These are phyloP conservation scores for Fraxinus greggii DNA, from an alignment of 305 asterid genomes.

Conservation along the genomic window DNA sequence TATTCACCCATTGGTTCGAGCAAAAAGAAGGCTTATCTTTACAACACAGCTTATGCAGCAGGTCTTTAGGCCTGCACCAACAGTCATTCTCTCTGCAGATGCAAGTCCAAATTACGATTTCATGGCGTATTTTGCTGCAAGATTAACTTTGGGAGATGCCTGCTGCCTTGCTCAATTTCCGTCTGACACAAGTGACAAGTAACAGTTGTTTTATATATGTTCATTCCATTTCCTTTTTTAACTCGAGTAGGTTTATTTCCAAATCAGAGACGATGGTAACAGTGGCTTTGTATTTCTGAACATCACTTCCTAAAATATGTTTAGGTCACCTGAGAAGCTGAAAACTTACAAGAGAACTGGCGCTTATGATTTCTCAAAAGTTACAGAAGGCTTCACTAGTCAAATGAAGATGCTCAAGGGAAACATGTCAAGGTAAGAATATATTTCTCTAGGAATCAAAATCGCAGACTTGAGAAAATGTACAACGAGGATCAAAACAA, in stretches of 20 bases:
- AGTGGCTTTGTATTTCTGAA: slow-evolving; percentile 3
- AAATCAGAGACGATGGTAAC: neutral
- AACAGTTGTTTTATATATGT: slow-evolving; percentile 20
- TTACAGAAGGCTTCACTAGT: slow-evolving; percentile 35
- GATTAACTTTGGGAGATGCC: slow-evolving; percentile 63
- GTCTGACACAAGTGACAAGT: slow-evolving; percentile 37
- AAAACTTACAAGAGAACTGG: slow-evolving; percentile 32
- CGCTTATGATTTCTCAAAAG: slow-evolving; percentile 35
- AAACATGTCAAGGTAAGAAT: slow-evolving; percentile 48
- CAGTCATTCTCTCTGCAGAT: slow-evolving; percentile 47
- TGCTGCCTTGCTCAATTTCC: slow-evolving; percentile 42
- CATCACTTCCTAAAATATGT: slow-evolving; percentile 12
- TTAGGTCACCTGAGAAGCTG: slow-evolving; percentile 47
- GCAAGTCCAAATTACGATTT: slow-evolving; percentile 41
- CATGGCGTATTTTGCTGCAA: slow-evolving; percentile 50
- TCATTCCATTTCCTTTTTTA: slow-evolving; percentile 5
- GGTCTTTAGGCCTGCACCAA: slow-evolving; percentile 57
- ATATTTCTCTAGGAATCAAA: neutral
- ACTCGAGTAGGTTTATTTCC: neutral
- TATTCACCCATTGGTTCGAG: slow-evolving; percentile 33
- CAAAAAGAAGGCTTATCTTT: slow-evolving; percentile 58
- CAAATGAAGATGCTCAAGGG: slow-evolving; percentile 50
- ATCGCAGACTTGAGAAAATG: neutral
- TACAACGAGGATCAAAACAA: neutral
- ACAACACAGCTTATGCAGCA: slow-evolving; percentile 68